Percentiles rank a stretch among this genome's conserved stretches.
These are phyloP conservation scores for Neobulgaria alba DNA, from an alignment of 2,329 filamentous ascomycete species.

Conservation along the genomic window DNA sequence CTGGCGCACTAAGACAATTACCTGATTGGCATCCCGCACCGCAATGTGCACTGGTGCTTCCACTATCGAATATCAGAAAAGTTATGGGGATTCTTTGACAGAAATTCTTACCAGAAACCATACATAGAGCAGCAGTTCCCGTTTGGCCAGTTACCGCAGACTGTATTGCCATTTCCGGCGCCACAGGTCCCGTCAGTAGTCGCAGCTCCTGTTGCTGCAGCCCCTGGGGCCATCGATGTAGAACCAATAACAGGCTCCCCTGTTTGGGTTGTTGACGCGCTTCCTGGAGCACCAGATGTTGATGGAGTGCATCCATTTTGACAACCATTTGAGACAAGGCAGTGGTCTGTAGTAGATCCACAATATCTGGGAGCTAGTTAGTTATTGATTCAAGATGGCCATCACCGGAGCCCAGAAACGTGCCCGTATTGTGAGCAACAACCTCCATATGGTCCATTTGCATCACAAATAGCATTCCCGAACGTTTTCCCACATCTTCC, in stretches of 20 bases:
- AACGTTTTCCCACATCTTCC: slow-evolving; percentile 15
- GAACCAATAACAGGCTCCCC: slow-evolving; percentile 22
- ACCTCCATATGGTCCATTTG: slow-evolving; percentile 8
- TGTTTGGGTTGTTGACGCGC: not conserved
- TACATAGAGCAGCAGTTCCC: slow-evolving; percentile 50
- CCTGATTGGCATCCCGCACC: slow-evolving; percentile 5
- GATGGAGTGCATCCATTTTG: slow-evolving; percentile 24
- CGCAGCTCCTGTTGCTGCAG: slow-evolving; percentile 26
- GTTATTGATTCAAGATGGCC: slow-evolving; percentile 3
- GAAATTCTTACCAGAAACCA: slow-evolving; percentile 38
- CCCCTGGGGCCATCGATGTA: slow-evolving; percentile 14
- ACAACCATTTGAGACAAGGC: slow-evolving; percentile 24
- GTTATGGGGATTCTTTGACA: not conserved
- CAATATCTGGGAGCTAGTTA: slow-evolving; percentile 20
- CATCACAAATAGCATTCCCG: slow-evolving; percentile 9
- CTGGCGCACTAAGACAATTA: not conserved
- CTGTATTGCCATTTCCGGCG: slow-evolving; percentile 36
- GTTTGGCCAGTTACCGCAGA: slow-evolving; percentile 43
- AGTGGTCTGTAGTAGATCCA: slow-evolving; percentile 23
- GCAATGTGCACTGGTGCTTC: slow-evolving; percentile 6
- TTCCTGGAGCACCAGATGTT: not conserved
- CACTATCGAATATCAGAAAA: not conserved
- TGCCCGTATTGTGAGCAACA: slow-evolving; percentile 14
- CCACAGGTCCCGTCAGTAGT: slow-evolving; percentile 48
- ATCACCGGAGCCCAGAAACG: not conserved